These are phyloP conservation scores for Coemansia sp. DNA, from an alignment of 192 early-diverging fungal genomes.

Conservation along the genomic window DNA sequence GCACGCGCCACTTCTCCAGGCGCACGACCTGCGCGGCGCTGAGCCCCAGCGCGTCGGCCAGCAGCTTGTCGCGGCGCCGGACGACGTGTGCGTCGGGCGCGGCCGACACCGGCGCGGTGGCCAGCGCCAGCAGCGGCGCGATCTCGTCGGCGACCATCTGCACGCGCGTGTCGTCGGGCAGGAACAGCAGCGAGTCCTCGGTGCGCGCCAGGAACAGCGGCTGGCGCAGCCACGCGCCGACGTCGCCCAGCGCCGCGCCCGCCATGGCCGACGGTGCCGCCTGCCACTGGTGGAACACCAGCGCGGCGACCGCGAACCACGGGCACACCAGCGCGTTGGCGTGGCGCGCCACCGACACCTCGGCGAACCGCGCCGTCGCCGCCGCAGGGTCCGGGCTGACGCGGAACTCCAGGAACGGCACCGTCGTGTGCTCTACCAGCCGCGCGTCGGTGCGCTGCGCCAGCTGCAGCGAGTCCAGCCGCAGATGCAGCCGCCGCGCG, in stretches of 20 bases:
- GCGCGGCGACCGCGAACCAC: slow-evolving; percentile 48
- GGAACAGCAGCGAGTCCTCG: slow-evolving; percentile 47
- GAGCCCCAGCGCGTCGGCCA: slow-evolving; percentile 51
- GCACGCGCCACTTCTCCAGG: slow-evolving; percentile 55
- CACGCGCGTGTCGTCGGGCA: slow-evolving; percentile 54
- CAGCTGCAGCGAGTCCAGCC: slow-evolving; percentile 52
- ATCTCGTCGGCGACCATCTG: slow-evolving; percentile 54
- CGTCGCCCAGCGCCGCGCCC: slow-evolving; percentile 36
- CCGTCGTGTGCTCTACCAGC: slow-evolving; percentile 55
- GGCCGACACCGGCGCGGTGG: slow-evolving; percentile 16
- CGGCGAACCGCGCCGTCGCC: slow-evolving; percentile 45
- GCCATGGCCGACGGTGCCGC: slow-evolving; percentile 52
- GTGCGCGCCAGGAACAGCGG: slow-evolving; percentile 51
- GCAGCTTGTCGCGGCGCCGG: slow-evolving; percentile 49
- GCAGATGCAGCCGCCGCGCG: slow-evolving; percentile 47
- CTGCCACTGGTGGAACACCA: slow-evolving; percentile 54
- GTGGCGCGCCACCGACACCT: slow-evolving; percentile 50
- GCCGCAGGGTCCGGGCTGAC: slow-evolving; percentile 48
- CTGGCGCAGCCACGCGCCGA: slow-evolving; percentile 42
- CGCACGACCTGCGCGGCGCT: slow-evolving; percentile 53
- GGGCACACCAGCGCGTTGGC: slow-evolving; percentile 40
- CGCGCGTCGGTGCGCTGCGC: slow-evolving; percentile 48
- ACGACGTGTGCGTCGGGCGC: slow-evolving; percentile 43
- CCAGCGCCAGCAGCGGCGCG: slow-evolving; percentile 38
- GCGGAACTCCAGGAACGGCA: slow-evolving; percentile 57